Evolutionary conservation across 331 rosid species (phyloP).

Genomic region (Rosa hybrid): DNA sequence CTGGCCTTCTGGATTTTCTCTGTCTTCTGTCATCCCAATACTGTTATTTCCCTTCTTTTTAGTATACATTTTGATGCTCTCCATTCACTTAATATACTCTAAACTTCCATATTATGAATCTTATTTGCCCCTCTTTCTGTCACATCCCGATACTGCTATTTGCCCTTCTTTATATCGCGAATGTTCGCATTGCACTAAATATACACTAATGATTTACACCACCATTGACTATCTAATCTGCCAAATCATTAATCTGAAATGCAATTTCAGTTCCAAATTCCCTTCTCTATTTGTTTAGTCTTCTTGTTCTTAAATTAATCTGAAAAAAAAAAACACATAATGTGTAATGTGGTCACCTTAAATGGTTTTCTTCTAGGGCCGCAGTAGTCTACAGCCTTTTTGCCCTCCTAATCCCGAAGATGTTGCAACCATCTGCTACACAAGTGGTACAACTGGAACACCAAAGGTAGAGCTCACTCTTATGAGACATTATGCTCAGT

Average conservation of each 20-base stretch:
- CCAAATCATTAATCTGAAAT: background rate
- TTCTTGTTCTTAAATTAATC: background rate
- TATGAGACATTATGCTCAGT: background rate
- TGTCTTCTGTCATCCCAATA: background rate
- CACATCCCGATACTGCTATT: background rate
- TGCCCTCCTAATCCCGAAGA: conserved; percentile 80
- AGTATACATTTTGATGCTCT: background rate
- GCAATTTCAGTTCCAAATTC: background rate
- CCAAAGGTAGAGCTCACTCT: conserved; percentile 85
- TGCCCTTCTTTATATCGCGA: background rate
- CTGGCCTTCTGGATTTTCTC: background rate
- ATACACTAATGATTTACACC: background rate
- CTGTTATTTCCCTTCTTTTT: background rate
- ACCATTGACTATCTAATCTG: background rate
- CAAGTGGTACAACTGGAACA: conserved; percentile 99
- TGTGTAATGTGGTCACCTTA: conserved; percentile 20
- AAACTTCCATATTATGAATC: too few species aligned
- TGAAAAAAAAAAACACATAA: background rate
- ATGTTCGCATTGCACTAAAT: background rate
- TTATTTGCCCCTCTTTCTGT: background rate
- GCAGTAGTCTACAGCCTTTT: conserved; percentile 67
- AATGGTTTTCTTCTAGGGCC: conserved; percentile 58
- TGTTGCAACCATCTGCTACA: conserved; percentile 87
- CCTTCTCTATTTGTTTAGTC: background rate
- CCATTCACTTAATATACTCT: too few species aligned